These are phyloP conservation scores for Mortierella alpina DNA, from an alignment of 192 early-diverging fungal species.

Conservation along the genomic window DNA sequence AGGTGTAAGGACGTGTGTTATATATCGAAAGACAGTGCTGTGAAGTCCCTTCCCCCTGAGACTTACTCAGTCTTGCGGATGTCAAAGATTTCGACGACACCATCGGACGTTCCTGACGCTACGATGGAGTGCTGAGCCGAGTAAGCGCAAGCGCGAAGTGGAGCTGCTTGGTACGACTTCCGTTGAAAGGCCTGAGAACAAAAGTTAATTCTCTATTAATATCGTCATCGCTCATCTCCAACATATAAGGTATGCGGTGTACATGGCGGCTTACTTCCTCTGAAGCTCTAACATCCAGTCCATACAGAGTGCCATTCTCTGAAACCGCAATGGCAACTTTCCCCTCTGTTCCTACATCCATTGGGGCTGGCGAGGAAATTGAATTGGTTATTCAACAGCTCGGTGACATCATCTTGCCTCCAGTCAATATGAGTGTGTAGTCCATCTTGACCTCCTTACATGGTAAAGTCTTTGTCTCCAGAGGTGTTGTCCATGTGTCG, in stretches of 20 bases:
- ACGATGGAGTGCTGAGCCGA: conserved; percentile 43
- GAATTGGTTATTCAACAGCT: background rate
- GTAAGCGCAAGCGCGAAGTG: conserved; percentile 52
- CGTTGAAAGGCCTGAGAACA: conserved; percentile 54
- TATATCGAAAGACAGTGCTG: background rate
- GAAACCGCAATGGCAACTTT: conserved; percentile 56
- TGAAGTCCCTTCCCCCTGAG: background rate
- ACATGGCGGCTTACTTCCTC: conserved; percentile 51
- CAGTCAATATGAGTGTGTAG: background rate
- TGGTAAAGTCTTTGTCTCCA: conserved; percentile 14
- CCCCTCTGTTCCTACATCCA: conserved; percentile 60
- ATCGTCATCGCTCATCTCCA: background rate
- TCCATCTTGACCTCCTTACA: conserved; percentile 32
- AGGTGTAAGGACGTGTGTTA: background rate
- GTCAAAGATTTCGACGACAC: conserved; percentile 60
- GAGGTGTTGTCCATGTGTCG: conserved; percentile 25
- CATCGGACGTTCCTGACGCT: conserved; percentile 56
- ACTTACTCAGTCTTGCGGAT: conserved; percentile 56
- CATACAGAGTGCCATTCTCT: conserved; percentile 52
- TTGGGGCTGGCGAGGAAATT: conserved; percentile 37
- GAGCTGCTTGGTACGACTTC: conserved; percentile 30
- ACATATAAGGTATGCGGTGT: background rate
- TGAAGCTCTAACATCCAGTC: conserved; percentile 60
- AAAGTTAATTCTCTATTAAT: background rate
- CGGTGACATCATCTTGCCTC: too few species aligned